Base-by-base conservation (phyloP, 805 yeast genomes). In the Kodamaea neixiangensis region DNA sequence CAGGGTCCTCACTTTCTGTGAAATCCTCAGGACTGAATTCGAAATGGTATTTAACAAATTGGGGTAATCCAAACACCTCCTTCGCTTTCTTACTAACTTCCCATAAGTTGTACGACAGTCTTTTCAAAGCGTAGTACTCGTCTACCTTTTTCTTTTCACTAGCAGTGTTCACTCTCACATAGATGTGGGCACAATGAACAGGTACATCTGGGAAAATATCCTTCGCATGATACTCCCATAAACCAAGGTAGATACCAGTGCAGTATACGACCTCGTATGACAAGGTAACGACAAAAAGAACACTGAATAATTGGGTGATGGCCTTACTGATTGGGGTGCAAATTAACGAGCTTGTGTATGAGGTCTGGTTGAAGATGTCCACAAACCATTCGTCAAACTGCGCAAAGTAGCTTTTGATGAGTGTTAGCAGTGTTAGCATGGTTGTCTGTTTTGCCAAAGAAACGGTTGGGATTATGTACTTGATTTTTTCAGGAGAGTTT, bases 21-120 rank as follows among this genome's bases (percentile, higher is more conserved):
- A 82, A 88, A 59, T 89, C 96, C 58, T 86, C 92, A 0, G 96
- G 94, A 25, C 88, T 81, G 66, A 89, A 89, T 62, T 88, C 96
- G 57, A 87, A 76, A 64, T 87, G 87, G 62, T 84, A 88, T 20
- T 71, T 72, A 29, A 86, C 61, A 48, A 49, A 66, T 29, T 56
- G 46, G n/a, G 58, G 50, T 47, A 59, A 47, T 9, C 55, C 52
- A 50, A 68, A 67, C 51, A 14, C 47, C 29, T 13, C 62, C 58
- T 17, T 55, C 17, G 15, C 59, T 48, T 18, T 59, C 54, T 40
- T 62, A 48, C 22, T 47, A 54, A 44, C 54, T 61, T 65, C 64
- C 64, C 46, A 54, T 57, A 56, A 14, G 33, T 41, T 46, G 37
- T 42, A 41, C 25, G 47, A 42, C 41, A 25, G 13, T 7, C 47